Evolutionary conservation across 2,329 filamentous ascomycete genomes (phyloP).

Genomic region (Rhynchosporium graminicola): DNA sequence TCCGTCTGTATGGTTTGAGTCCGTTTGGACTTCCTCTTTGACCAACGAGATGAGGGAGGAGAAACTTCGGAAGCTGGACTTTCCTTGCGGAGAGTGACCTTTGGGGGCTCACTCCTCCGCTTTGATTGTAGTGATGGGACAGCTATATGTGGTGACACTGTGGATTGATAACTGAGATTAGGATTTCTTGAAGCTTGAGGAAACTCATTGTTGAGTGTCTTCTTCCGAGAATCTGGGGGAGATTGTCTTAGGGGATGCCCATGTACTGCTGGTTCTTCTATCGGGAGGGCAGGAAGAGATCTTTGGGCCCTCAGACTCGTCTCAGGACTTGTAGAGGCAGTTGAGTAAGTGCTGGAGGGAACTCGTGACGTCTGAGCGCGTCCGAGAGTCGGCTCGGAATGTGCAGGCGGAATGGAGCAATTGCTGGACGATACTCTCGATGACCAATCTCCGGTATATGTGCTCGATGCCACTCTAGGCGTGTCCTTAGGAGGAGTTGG

Average conservation of each 20-base stretch:
- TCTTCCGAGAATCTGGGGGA: conserved; percentile 23
- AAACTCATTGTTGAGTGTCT: conserved; percentile 4
- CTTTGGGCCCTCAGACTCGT: conserved; percentile 20
- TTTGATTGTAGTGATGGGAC: conserved; percentile 13
- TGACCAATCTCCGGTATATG: conserved; percentile 22
- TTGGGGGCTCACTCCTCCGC: conserved; percentile 23
- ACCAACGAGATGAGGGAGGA: conserved; percentile 21
- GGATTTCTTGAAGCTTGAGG: conserved; percentile 9
- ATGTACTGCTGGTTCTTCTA: conserved; percentile 14
- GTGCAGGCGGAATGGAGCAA: conserved; percentile 19
- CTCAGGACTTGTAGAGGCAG: conserved; percentile 20
- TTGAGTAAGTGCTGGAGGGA: conserved; percentile 22
- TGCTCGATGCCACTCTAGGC: conserved; percentile 25
- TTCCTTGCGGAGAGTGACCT: conserved; percentile 3
- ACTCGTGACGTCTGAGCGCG: conserved; percentile 10
- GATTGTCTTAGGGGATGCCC: conserved; percentile 21
- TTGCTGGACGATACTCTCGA: conserved; percentile 22
- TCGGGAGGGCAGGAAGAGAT: conserved; percentile 27
- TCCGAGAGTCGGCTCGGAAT: conserved; percentile 19
- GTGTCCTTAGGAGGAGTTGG: conserved; percentile 27
- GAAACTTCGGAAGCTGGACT: conserved; percentile 15
- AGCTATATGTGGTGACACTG: conserved; percentile 5
- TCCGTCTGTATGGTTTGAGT: conserved; percentile 21
- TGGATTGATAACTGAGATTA: conserved; percentile 2
- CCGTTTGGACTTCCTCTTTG: conserved; percentile 17